These are phyloP conservation scores for Mortierella claussenii DNA, from an alignment of 192 early-diverging fungal genomes.

Conservation along the genomic window DNA sequence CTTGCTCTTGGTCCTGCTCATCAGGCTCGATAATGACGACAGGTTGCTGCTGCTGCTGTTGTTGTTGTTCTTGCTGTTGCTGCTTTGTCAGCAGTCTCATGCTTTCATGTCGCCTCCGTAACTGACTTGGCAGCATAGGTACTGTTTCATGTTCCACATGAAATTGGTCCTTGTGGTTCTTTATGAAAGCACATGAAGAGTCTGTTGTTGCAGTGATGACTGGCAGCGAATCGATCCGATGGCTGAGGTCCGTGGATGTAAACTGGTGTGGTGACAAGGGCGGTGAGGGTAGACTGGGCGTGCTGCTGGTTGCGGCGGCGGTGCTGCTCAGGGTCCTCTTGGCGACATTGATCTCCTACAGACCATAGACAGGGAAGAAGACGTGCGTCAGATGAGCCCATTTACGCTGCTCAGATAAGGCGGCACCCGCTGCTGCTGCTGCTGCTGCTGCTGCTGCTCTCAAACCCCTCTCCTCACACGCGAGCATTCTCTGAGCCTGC, in stretches of 20 bases:
- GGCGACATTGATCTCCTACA: slow-evolving; percentile 4
- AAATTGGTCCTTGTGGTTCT: no score
- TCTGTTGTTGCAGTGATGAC: no score
- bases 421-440: background rate
- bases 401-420: no score
- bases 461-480: no score
- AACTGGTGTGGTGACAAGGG: slow-evolving; percentile 40
- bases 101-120: slow-evolving; percentile 41
- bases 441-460: background rate
- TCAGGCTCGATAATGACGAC: slow-evolving; percentile 3
- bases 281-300: slow-evolving; percentile 40
- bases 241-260: background rate
- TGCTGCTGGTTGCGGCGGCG: background rate
- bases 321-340: slow-evolving; percentile 1
- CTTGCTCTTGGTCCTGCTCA: no score
- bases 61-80: no score
- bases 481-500: no score
- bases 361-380: background rate
- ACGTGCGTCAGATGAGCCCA: background rate
- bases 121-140: slow-evolving; percentile 37
- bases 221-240: slow-evolving; percentile 9
- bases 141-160: slow-evolving; percentile 3
- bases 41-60: background rate
- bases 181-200: no score
- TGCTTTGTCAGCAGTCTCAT: slow-evolving; percentile 14